Evolutionary conservation across 352 stramenopile species (phyloP).

Genomic region (Pythium dissimile): DNA sequence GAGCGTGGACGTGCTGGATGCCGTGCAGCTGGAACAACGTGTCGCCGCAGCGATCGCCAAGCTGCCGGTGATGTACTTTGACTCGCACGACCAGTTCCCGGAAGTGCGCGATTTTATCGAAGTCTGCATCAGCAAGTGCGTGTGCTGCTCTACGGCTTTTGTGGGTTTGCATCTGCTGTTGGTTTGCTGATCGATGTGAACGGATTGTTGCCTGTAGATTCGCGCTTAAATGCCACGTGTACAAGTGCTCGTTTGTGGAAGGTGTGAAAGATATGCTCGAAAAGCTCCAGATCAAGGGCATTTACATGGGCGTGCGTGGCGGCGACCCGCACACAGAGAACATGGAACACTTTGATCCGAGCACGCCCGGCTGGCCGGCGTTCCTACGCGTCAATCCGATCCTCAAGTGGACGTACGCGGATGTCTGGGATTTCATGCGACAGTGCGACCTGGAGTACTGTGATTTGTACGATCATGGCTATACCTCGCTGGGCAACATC

Average conservation of each 20-base stretch:
- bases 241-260: constrained; percentile 90
- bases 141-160: constrained; percentile 1
- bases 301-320: constrained; percentile 88
- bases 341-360: constrained; percentile 83
- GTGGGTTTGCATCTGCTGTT: no score
- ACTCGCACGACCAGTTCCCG: constrained; percentile 94
- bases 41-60: constrained; percentile 41
- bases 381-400: constrained; percentile 99
- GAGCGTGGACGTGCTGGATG: constrained; percentile 39
- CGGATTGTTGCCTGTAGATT: constrained; percentile 20
- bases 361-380: constrained; percentile 89
- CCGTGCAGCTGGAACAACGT: constrained; percentile 48
- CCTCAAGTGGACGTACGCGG: constrained; percentile 93
- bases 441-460: constrained; percentile 88
- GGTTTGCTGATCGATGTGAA: no score
- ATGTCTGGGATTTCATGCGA: constrained; percentile 93
- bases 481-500: constrained; percentile 93
- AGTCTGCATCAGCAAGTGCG: constrained; percentile 48
- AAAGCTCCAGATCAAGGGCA: constrained; percentile 80
- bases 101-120: constrained; percentile 90
- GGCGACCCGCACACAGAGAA: constrained; percentile 92
- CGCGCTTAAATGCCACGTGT: constrained; percentile 63
- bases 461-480: constrained; percentile 89
- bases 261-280: constrained; percentile 91
- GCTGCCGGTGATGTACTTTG: constrained; percentile 94